Evolutionary conservation across 2,329 filamentous ascomycete genomes (phyloP).

Genomic region (Byssothecium circinans): DNA sequence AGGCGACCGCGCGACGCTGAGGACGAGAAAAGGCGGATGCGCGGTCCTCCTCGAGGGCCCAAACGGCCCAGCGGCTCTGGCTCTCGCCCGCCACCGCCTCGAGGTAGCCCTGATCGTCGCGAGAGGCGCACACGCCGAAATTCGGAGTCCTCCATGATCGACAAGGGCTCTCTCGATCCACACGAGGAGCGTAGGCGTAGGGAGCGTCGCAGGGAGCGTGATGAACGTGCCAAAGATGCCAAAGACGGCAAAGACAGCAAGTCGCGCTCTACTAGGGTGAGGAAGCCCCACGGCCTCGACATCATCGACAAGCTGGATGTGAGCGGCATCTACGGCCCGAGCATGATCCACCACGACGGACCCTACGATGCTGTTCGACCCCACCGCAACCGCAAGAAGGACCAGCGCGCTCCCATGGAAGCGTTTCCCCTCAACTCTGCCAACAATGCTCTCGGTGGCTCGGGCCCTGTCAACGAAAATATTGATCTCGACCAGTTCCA

Average conservation of each 20-base stretch:
- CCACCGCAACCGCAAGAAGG: slow-evolving; percentile 83
- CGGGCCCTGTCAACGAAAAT: slow-evolving; percentile 78
- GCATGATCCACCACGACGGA: slow-evolving; percentile 94
- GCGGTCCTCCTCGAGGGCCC: slow-evolving; percentile 25
- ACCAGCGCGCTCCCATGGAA: slow-evolving; percentile 87
- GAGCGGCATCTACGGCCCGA: slow-evolving; percentile 91
- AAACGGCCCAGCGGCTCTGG: slow-evolving; percentile 44
- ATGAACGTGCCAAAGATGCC: slow-evolving; percentile 44
- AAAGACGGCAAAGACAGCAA: slow-evolving; percentile 39
- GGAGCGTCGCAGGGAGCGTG: slow-evolving; percentile 54
- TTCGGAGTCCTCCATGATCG: slow-evolving; percentile 75
- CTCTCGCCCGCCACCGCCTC: slow-evolving; percentile 40
- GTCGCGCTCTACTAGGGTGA: slow-evolving; percentile 38
- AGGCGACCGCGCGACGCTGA: neutral
- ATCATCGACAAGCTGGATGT: slow-evolving; percentile 97
- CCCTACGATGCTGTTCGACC: slow-evolving; percentile 97
- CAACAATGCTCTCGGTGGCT: slow-evolving; percentile 88
- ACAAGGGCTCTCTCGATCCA: slow-evolving; percentile 64
- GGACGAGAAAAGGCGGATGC: slow-evolving; percentile 1
- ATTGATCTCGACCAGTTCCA: slow-evolving; percentile 88
- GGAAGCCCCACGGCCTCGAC: slow-evolving; percentile 64
- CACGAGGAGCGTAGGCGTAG: slow-evolving; percentile 59
- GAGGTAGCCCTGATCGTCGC: slow-evolving; percentile 42
- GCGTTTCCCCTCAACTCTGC: slow-evolving; percentile 90
- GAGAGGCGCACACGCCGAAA: slow-evolving; percentile 67